phyloP scores from a whole-genome alignment of 805 yeast species.

The Schizosaccharomyces pombe region DNA sequence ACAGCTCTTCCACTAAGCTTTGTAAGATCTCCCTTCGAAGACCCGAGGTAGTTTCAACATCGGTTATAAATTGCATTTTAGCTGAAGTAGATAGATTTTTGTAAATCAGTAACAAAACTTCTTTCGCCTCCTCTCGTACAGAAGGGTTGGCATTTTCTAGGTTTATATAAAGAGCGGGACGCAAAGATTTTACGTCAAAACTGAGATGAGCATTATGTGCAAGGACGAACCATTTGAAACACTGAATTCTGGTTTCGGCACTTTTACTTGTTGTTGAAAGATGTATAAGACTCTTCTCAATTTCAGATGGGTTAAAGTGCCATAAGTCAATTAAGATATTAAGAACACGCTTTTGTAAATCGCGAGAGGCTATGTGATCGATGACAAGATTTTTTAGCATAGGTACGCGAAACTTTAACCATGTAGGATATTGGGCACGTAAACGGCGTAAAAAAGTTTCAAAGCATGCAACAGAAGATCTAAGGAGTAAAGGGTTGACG shows the following conservation, averaged over 20 bases:
- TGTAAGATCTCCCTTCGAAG: not conserved
- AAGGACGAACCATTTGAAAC: not conserved
- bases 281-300: not conserved
- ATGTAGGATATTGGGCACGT: not conserved
- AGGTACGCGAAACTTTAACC: not conserved
- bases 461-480: not conserved
- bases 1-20: not conserved
- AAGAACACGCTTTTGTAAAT: not conserved
- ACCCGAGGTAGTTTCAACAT: not conserved
- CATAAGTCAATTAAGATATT: not conserved
- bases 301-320: not conserved
- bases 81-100: not conserved
- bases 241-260: not conserved
- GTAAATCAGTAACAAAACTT: not conserved
- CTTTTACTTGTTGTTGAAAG: not conserved
- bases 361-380: not conserved
- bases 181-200: not conserved
- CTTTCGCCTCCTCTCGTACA: not conserved
- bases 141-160: not conserved
- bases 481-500: not conserved
- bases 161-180: not conserved
- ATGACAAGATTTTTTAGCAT: not conserved
- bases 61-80: not conserved
- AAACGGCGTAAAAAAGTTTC: not conserved
- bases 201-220: not conserved